phyloP scores from a whole-genome alignment of 2,329 filamentous ascomycete genomes.

The Beauveria medogensis region DNA sequence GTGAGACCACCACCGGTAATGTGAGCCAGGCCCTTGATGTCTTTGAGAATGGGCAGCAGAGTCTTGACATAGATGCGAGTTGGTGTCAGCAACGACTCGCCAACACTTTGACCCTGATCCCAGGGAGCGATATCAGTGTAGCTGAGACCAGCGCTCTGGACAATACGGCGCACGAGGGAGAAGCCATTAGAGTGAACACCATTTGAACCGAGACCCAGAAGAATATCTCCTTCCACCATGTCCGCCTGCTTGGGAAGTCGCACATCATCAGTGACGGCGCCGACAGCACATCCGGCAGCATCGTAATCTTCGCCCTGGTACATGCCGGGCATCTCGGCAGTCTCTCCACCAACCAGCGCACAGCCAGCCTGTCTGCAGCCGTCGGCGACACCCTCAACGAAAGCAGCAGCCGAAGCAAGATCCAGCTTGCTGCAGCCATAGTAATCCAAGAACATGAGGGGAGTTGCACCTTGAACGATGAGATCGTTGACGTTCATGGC shows the following conservation, averaged over 20 bases:
- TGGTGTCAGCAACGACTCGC: slow-evolving; percentile 73
- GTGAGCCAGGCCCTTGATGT: slow-evolving; percentile 89
- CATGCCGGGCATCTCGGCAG: slow-evolving; percentile 96
- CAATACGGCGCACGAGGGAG: slow-evolving; percentile 86
- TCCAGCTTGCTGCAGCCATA: slow-evolving; percentile 89
- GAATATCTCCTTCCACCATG: slow-evolving; percentile 76
- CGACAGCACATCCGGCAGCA: slow-evolving; percentile 81
- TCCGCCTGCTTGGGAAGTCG: slow-evolving; percentile 67
- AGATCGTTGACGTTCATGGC: slow-evolving; percentile 99
- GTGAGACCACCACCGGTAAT: slow-evolving; percentile 91
- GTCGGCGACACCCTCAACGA: slow-evolving; percentile 81
- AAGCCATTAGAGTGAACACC: slow-evolving; percentile 96
- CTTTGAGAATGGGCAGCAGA: slow-evolving; percentile 56
- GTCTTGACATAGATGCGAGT: slow-evolving; percentile 90
- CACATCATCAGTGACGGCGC: slow-evolving; percentile 61
- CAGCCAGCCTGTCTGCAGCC: slow-evolving; percentile 82
- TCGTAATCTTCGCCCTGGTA: slow-evolving; percentile 87
- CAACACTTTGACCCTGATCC: slow-evolving; percentile 55
- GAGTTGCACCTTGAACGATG: slow-evolving; percentile 89
- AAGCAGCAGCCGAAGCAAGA: slow-evolving; percentile 67
- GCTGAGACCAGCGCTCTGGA: slow-evolving; percentile 61
- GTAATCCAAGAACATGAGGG: slow-evolving; percentile 95
- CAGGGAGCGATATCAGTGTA: slow-evolving; percentile 74
- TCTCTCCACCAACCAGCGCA: slow-evolving; percentile 92
- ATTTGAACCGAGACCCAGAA: slow-evolving; percentile 76